Evolutionary conservation across 2,329 filamentous ascomycete genomes (phyloP), one percentile per base, ranked within the genome.

Genomic region (Aspergillus felis): DNA sequence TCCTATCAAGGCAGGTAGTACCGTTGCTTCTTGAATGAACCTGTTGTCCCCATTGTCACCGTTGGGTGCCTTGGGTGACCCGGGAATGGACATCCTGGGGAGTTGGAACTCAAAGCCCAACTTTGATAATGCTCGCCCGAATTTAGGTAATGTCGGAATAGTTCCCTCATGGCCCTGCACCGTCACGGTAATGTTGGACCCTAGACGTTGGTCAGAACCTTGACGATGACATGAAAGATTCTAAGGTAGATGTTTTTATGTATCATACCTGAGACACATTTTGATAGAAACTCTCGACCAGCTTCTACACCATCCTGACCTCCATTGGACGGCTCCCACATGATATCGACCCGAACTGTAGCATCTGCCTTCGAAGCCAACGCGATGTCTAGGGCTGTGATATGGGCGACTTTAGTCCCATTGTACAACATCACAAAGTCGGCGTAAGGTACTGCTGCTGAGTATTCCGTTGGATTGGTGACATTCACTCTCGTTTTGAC

Each of bases 391-490:
- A 81, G 79, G 2, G 86, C 84, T 0, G 83, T 88, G 12, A 89
- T 87, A 70, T 93, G 88, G 32, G 90, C 94, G 35, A 99, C 78
- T 7, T 89, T 71, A 0, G 87, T 87, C 10, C 82, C 85, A 66
- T 95, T 92, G 66, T 85, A 86, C 29, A 90, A 72, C 46, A 97
- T 76, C 60, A 92, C 85, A 47, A 96, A 82, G 69, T 89, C 92
- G 61, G 91, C 76, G 61, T 86, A 93, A 1, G 93, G 93, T n/a
- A 97, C 80, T 2, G 79, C 80, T 3, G 91, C 92, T 4, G 90
- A 87, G 72, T 97, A 97, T 3, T 87, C 83, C 0, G 92, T 96
- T 1, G 93, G 92, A 68, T 99, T 99, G 3, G 90, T 95, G 59
- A 96, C 82, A 69, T 94, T 96, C 67, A 96, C 81, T 42, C 80